These are phyloP conservation scores for Lactifluus hygrophoroides DNA, from an alignment of 768 basidiomycete genomes.

Conservation along the genomic window DNA sequence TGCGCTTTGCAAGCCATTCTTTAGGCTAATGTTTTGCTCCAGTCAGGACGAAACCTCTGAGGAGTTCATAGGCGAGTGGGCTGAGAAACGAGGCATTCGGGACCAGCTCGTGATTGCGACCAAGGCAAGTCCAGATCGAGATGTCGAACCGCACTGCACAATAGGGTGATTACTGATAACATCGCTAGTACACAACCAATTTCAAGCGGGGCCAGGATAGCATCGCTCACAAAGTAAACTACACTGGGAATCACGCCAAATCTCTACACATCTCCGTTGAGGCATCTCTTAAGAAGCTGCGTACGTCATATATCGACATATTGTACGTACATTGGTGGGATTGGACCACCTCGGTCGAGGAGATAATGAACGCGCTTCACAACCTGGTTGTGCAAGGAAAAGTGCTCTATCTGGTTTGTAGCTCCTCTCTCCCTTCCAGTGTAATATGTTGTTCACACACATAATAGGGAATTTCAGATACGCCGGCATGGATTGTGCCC, in stretches of 20 bases:
- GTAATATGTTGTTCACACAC: background rate
- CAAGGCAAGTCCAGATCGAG: constrained; percentile 26
- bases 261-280: no score
- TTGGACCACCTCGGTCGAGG: no score
- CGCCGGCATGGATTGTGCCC: constrained; percentile 33
- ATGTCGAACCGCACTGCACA: background rate
- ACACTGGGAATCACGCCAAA: constrained; percentile 35
- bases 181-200: constrained; percentile 26
- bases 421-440: no score
- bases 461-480: no score
- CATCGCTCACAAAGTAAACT: constrained; percentile 32
- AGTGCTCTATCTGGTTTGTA: constrained; percentile 32
- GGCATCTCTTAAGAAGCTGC: no score
- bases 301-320: no score
- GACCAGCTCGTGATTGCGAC: no score
- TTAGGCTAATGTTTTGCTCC: background rate
- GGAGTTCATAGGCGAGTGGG: no score
- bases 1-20: background rate
- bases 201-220: constrained; percentile 19
- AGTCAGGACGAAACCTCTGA: no score
- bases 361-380: no score
- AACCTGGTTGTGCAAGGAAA: constrained; percentile 35
- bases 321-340: no score
- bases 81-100: no score
- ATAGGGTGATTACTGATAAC: background rate